Evolutionary conservation across 768 basidiomycete genomes (phyloP).

Genomic region (Plicaturopsis crispa): DNA sequence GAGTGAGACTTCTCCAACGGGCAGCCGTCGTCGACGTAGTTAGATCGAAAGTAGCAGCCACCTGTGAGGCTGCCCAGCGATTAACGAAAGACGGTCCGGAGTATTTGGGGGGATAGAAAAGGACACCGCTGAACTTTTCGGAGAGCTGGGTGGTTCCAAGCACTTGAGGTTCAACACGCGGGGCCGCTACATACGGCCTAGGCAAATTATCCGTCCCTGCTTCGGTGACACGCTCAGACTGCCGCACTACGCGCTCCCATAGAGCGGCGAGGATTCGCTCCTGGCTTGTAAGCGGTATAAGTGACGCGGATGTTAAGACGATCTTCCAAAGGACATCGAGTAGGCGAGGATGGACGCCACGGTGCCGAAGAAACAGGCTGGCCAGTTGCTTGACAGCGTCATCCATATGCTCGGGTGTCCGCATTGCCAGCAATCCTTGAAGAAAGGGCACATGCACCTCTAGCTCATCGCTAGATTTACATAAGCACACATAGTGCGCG

Average conservation of each 20-base stretch:
- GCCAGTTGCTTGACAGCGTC: conserved; percentile 29
- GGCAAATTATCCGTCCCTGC: background rate
- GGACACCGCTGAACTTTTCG: background rate
- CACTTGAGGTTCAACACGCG: background rate
- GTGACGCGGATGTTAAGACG: conserved; percentile 18
- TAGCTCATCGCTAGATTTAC: conserved; percentile 25
- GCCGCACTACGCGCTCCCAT: conserved; percentile 26
- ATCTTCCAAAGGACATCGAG: conserved; percentile 34
- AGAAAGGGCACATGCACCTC: conserved; percentile 43
- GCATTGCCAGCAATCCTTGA: conserved; percentile 26
- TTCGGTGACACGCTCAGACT: too few species aligned
- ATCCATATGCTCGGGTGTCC: conserved; percentile 17
- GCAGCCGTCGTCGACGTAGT: conserved; percentile 15
- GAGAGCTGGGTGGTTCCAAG: background rate
- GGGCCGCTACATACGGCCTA: background rate
- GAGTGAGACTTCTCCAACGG: conserved; percentile 36
- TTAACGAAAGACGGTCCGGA: conserved; percentile 8
- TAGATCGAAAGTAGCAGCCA: conserved; percentile 21
- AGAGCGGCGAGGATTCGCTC: conserved; percentile 27
- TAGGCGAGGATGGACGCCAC: conserved; percentile 23
- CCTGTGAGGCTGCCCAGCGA: conserved; percentile 20
- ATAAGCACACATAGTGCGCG: conserved; percentile 31
- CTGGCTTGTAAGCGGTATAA: conserved; percentile 20
- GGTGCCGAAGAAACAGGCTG: conserved; percentile 22
- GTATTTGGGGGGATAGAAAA: conserved; percentile 15